phyloP scores from a whole-genome alignment of 1,284 basidiomycete species.

The Clitocybe nebularis region DNA sequence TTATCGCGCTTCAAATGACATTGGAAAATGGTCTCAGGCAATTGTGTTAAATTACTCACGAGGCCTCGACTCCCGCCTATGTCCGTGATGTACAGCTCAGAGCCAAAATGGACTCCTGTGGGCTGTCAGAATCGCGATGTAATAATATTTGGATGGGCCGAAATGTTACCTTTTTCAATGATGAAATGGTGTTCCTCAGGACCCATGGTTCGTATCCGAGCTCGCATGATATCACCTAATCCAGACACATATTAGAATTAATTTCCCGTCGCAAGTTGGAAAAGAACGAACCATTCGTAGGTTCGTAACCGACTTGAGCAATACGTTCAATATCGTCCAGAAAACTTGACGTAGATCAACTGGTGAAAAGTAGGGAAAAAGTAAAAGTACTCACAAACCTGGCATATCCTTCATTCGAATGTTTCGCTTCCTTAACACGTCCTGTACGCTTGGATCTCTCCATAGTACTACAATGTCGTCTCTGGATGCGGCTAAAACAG shows the following conservation, averaged over 20 bases:
- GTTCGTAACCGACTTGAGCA: constrained; percentile 47
- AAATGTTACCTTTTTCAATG: constrained; percentile 43
- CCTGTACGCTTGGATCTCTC: constrained; percentile 49
- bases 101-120: constrained; percentile 29
- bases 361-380: not conserved
- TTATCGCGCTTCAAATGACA: constrained; percentile 39
- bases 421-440: constrained; percentile 43
- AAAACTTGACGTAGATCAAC: constrained; percentile 41
- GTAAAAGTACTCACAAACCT: constrained; percentile 53
- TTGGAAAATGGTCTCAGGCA: not conserved
- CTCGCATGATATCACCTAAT: constrained; percentile 59
- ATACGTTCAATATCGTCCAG: constrained; percentile 61
- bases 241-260: not conserved
- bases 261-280: not conserved
- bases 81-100: constrained; percentile 66
- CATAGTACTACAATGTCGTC: constrained; percentile 61
- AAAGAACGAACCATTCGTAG: constrained; percentile 44
- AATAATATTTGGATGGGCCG: not conserved
- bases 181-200: constrained; percentile 64
- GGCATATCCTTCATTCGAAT: constrained; percentile 52
- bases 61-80: constrained; percentile 60
- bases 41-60: constrained; percentile 27
- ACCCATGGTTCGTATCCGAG: constrained; percentile 62
- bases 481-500: constrained; percentile 52
- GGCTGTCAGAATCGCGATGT: not conserved